Base-by-base conservation (phyloP, 768 basidiomycete species). In the Mycena amicta region DNA sequence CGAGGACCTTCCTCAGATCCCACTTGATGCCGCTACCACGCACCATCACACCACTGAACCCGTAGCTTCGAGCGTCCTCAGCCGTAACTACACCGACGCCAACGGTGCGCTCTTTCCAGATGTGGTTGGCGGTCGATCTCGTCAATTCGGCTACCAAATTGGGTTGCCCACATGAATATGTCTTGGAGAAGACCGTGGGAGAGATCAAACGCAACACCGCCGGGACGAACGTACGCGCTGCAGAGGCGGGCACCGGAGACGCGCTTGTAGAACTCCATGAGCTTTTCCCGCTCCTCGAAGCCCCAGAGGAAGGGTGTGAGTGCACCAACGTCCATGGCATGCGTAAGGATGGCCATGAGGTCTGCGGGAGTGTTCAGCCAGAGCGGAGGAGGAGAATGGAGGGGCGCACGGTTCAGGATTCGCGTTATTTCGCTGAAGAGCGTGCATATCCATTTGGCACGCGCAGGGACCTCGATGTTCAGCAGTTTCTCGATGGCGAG, bases 231-330 rank as follows among this genome's bases (percentile, higher is more conserved):
- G 72, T 98, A 99, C 20, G 96, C 96, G 4, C 94, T 88, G 69
- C 98, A 96, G 68, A 99, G 83, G 55, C 96, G 95, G 4, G 96
- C 96, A 63, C 96, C 96, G 8, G 95, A 98, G 39, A 98, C 96
- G 56, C 96, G 94, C 76, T 99, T 95, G 73, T 99, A 99, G 77
- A 98, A 99, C 71, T 99, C 96, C 96, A 98, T 98, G 62, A 98
- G 86, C 80, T 99, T 99, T 78, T 98, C 96, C 55, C 96, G 93
- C 75, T 99, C 96, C 75, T 98, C 96, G 81, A 98, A 98, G 67
- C 96, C 96, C 95, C 96, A 99, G 28, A 99, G 80, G 88, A 98
- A 99, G 33, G 96, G 96, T 2, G 96, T 99, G 11, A 99, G 85
- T 57, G 93, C 96, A 71, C 96, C 96, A 62, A 99, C 96, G 69